These are phyloP conservation scores for Vitis hybrid DNA, from an alignment of 177 flowering plant species.

Conservation along the genomic window DNA sequence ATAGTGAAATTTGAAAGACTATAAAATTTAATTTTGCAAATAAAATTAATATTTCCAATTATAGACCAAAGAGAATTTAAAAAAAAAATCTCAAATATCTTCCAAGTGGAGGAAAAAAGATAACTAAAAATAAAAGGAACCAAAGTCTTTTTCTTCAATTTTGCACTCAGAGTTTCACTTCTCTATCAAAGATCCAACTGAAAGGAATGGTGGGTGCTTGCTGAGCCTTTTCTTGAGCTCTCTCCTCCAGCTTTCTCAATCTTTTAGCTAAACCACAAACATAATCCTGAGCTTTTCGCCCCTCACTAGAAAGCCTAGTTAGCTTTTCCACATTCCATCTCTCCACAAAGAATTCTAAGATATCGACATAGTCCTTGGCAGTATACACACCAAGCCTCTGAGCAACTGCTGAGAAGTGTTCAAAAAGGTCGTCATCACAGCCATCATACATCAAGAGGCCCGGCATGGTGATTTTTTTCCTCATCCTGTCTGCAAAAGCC, in stretches of 20 bases:
- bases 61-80: no score
- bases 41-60: no score
- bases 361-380: neutral
- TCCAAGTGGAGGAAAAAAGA: no score
- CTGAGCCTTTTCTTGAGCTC: slow-evolving; percentile 20
- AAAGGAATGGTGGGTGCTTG: slow-evolving; percentile 17
- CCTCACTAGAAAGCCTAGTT: no score
- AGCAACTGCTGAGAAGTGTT: slow-evolving; percentile 1
- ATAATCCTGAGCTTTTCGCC: neutral
- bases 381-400: slow-evolving; percentile 15
- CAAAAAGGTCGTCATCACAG: slow-evolving; percentile 6
- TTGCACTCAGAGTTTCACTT: neutral
- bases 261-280: slow-evolving; percentile 16
- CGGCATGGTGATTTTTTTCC: slow-evolving; percentile 6
- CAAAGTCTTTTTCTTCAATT: no score
- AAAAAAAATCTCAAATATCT: no score
- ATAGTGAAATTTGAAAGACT: no score
- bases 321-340: no score
- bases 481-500: slow-evolving; percentile 16
- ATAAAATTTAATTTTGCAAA: no score
- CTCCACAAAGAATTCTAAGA: no score
- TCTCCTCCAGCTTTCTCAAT: slow-evolving; percentile 21
- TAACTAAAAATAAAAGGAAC: no score
- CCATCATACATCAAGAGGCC: slow-evolving; percentile 17
- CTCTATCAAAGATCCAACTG: slow-evolving; percentile 8